These are phyloP conservation scores for Ophiocordyceps camponoti-saundersi DNA, from an alignment of 2,329 filamentous ascomycete genomes.

Conservation along the genomic window DNA sequence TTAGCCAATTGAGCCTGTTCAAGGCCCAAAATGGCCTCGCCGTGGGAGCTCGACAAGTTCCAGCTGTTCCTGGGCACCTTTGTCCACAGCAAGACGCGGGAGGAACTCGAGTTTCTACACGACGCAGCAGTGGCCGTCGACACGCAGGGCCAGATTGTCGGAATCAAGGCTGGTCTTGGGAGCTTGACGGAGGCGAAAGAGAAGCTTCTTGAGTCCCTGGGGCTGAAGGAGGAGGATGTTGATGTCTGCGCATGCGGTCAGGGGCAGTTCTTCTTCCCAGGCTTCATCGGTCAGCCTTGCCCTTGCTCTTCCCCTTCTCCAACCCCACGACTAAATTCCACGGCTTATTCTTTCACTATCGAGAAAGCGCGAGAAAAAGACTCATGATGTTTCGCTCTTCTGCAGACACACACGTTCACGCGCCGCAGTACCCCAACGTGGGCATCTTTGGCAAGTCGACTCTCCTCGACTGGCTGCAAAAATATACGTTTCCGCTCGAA, in stretches of 20 bases:
- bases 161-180: conserved; percentile 21
- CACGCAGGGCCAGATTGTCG: conserved; percentile 28
- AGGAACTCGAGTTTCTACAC: conserved; percentile 33
- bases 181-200: conserved; percentile 13
- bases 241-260: conserved; percentile 18
- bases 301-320: neutral
- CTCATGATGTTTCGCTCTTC: neutral
- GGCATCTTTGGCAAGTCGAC: conserved; percentile 91
- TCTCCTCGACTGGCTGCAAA: conserved; percentile 82
- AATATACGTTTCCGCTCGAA: conserved; percentile 90
- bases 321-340: too few relatives aligned
- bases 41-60: conserved; percentile 10
- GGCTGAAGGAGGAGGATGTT: conserved; percentile 25
- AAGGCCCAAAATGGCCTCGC: conserved; percentile 1
- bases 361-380: too few relatives aligned
- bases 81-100: conserved; percentile 30
- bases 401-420: conserved; percentile 85
- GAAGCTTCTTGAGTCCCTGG: conserved; percentile 21
- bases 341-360: too few relatives aligned
- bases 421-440: conserved; percentile 83
- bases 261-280: conserved; percentile 66
- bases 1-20: too few relatives aligned
- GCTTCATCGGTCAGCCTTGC: conserved; percentile 50
- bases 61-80: conserved; percentile 38
- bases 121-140: conserved; percentile 34